Percentiles rank a stretch among this genome's conserved stretches.
These are phyloP conservation scores for Phytophthora chlamydospora DNA, from an alignment of 352 stramenopile species.

Conservation along the genomic window DNA sequence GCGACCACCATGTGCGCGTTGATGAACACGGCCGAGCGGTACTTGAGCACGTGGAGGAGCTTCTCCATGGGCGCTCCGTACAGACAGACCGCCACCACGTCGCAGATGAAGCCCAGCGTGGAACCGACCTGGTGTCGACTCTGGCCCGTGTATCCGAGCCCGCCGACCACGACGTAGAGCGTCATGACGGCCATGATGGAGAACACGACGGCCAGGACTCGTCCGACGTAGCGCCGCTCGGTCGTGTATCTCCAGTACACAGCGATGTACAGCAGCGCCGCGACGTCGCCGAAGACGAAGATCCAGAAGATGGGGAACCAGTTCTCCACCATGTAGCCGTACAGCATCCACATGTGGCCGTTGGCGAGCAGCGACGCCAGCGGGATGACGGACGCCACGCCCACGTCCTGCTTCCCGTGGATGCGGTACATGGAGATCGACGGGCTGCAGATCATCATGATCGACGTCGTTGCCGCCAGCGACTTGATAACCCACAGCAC, in stretches of 20 bases:
- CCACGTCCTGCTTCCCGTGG: slow-evolving; percentile 39
- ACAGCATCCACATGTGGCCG: slow-evolving; percentile 49
- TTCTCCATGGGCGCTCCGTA: slow-evolving; percentile 49
- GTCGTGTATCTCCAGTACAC: slow-evolving; percentile 54
- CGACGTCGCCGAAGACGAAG: slow-evolving; percentile 42
- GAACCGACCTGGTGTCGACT: slow-evolving; percentile 25
- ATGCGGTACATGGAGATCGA: slow-evolving; percentile 44
- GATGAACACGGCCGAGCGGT: slow-evolving; percentile 49
- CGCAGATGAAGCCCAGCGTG: slow-evolving; percentile 31
- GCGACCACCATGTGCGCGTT: slow-evolving; percentile 54
- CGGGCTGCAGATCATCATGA: slow-evolving; percentile 49
- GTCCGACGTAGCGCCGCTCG: slow-evolving; percentile 27
- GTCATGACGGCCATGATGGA: slow-evolving; percentile 31
- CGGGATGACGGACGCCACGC: slow-evolving; percentile 41
- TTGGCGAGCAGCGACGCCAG: slow-evolving; percentile 44
- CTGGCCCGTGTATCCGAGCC: slow-evolving; percentile 35
- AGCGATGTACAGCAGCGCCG: slow-evolving; percentile 36
- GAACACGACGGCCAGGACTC: slow-evolving; percentile 24
- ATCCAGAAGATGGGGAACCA: slow-evolving; percentile 53
- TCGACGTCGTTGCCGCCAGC: slow-evolving; percentile 31
- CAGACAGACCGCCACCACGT: slow-evolving; percentile 41
- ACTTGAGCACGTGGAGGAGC: slow-evolving; percentile 43
- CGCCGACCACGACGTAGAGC: slow-evolving; percentile 43
- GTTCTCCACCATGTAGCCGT: slow-evolving; percentile 47
- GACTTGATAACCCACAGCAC: slow-evolving; percentile 33